Evolutionary conservation across 176 grass and related monocot species (phyloP), one percentile per base, ranked within the genome.

Genomic region (Cenchrus fungigraminus): DNA sequence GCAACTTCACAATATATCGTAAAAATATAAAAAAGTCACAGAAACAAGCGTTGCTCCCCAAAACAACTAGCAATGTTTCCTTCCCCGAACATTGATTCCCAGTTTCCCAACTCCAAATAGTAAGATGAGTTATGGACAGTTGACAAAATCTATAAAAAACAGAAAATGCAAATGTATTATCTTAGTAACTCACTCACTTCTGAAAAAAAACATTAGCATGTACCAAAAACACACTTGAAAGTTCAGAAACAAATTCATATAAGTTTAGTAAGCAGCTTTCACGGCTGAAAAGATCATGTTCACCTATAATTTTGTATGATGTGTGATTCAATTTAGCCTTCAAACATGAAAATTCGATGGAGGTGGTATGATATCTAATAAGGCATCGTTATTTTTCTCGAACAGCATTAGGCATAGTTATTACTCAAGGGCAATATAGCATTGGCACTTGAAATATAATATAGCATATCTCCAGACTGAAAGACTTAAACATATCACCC

Each of bases 271-370:
- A 64, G 8, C 22, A 59, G 16, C 45, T 65, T 79, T 78, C 34
- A 73, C 52, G 58, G 34, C 53, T 14, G 50, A 55, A 64, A 88
- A 71, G 46, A 63, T 11, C 14, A 81, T 32, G 42, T 53, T 83
- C 50, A 1, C 17, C 11, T 9, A 12, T 9, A 49, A 25, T 25
- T 25, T 25, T 25, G 22, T 25, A 25, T 25, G 22, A 25, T 25
- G 22, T 25, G 22, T 25, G 11, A 32, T 65, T 34, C 9, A 29
- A 31, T 40, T 64, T 51, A 83, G 25, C 20, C 29, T 74, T 51
- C 45, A 74, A 52, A 42, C 19, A 25, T 42, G 16, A 13, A 64
- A 65, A 74, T 32, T 32, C 49, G 55, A 78, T 46, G 40, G 22
- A 78, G 44, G 74, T 22, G 11, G 54, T 45, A 9, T 44, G 46